Evolutionary conservation across 179 eudicot species (phyloP).

Genomic region (Spinacia oleracea): DNA sequence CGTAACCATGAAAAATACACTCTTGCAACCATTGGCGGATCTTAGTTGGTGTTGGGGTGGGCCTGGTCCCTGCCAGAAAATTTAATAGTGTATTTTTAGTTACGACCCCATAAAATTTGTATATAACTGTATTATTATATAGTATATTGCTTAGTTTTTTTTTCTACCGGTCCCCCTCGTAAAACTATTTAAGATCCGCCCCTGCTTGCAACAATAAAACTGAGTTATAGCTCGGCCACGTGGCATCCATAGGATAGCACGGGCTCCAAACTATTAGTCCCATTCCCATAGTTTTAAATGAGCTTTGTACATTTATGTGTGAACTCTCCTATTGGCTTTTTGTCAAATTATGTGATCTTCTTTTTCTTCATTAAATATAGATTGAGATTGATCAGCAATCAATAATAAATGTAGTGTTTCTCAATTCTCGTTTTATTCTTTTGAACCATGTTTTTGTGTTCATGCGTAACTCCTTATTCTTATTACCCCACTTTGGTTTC

Average conservation of each 20-base stretch:
- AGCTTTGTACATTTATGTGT: neutral
- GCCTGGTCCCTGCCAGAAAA: too few relatives aligned
- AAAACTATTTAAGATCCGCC: too few relatives aligned
- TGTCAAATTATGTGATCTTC: slow-evolving; percentile 7
- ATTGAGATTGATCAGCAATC: neutral
- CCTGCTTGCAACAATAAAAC: too few relatives aligned
- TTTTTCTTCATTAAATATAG: neutral
- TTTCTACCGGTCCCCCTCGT: too few relatives aligned
- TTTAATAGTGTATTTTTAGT: too few relatives aligned
- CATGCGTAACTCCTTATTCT: neutral
- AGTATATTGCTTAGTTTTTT: too few relatives aligned
- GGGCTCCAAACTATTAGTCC: neutral
- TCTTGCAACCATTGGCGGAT: too few relatives aligned
- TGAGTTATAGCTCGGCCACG: neutral
- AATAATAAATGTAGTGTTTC: slow-evolving; percentile 3
- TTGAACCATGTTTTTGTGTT: neutral
- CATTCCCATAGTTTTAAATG: neutral
- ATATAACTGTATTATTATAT: too few relatives aligned
- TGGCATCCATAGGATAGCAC: neutral
- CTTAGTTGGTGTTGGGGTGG: too few relatives aligned
- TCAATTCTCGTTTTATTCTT: slow-evolving; percentile 2
- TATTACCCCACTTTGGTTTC: neutral
- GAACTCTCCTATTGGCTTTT: too few relatives aligned
- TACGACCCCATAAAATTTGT: too few relatives aligned
- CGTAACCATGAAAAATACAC: too few relatives aligned